phyloP scores from a whole-genome alignment of 768 basidiomycete species.

The Agaricus sinodeliciosus region DNA sequence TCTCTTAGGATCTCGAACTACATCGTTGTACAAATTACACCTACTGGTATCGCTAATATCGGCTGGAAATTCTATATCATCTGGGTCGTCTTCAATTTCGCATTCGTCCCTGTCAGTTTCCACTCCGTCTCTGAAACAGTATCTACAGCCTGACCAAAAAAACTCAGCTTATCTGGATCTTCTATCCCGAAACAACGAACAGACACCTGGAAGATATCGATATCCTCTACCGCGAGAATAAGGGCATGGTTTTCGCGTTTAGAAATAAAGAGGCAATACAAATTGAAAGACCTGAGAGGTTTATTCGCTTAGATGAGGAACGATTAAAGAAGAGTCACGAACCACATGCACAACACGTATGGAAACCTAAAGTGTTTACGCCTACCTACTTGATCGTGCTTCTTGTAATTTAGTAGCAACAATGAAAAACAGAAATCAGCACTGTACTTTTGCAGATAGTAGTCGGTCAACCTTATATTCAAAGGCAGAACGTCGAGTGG shows the following conservation, averaged over 20 bases:
- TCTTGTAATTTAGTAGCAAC: too few species aligned
- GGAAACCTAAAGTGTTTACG: too few species aligned
- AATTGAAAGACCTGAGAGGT: conserved; percentile 34
- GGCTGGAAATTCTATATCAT: conserved; percentile 46
- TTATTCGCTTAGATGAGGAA: conserved; percentile 31
- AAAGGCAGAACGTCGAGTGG: too few species aligned
- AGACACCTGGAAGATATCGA: conserved; percentile 46
- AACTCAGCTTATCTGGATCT: conserved; percentile 33
- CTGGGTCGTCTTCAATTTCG: conserved; percentile 41
- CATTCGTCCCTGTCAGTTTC: conserved; percentile 38
- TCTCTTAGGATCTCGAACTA: conserved; percentile 40
- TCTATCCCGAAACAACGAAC: conserved; percentile 47
- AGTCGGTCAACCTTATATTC: too few species aligned
- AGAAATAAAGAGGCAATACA: conserved; percentile 36
- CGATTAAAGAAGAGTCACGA: conserved; percentile 6
- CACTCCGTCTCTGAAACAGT: background rate
- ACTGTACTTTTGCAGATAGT: too few species aligned
- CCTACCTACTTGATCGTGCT: too few species aligned
- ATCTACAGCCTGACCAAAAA: background rate
- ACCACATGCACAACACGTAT: background rate
- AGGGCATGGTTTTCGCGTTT: conserved; percentile 33
- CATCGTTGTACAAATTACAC: conserved; percentile 44
- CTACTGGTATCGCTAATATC: conserved; percentile 36
- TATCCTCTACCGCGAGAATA: conserved; percentile 38
- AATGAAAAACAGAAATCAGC: too few species aligned